phyloP scores from a whole-genome alignment of 2,329 filamentous ascomycete species.

The Pestalotiopsis sp. region DNA sequence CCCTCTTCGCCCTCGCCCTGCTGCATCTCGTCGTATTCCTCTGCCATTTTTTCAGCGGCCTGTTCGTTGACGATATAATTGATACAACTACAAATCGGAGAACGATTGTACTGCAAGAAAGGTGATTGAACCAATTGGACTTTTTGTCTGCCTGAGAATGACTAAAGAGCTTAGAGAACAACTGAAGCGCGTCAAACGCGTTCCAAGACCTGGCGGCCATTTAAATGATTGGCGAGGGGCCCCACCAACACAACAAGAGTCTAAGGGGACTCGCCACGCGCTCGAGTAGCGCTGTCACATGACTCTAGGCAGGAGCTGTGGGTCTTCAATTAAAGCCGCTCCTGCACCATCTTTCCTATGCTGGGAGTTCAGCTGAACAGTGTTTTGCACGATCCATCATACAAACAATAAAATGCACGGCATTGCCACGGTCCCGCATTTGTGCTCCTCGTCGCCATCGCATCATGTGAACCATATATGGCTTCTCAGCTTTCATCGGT shows the following conservation, averaged over 20 bases:
- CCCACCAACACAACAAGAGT: constrained; percentile 5
- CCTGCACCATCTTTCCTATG: background rate
- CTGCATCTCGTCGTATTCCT: constrained; percentile 71
- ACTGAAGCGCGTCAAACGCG: constrained; percentile 6
- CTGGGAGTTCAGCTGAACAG: no score
- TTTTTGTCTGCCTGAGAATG: background rate
- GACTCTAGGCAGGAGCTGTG: constrained; percentile 7
- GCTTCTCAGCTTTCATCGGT: no score
- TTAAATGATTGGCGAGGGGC: background rate
- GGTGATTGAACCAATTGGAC: background rate
- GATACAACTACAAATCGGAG: background rate
- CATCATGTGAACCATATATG: no score
- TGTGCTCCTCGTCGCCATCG: no score
- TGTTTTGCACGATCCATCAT: no score
- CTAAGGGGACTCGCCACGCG: constrained; percentile 2
- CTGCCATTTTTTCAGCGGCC: constrained; percentile 32
- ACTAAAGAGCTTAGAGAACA: background rate
- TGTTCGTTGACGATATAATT: background rate
- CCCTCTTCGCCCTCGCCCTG: constrained; percentile 29
- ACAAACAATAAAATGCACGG: no score
- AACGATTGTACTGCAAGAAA: background rate
- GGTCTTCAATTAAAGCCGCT: constrained; percentile 5
- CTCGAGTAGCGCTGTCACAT: constrained; percentile 11
- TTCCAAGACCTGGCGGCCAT: background rate
- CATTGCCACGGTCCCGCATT: no score